Evolutionary conservation across 1,139 yeast genomes (phyloP), one percentile per base, ranked within the genome.

Genomic region (Hyphopichia buzzinii): DNA sequence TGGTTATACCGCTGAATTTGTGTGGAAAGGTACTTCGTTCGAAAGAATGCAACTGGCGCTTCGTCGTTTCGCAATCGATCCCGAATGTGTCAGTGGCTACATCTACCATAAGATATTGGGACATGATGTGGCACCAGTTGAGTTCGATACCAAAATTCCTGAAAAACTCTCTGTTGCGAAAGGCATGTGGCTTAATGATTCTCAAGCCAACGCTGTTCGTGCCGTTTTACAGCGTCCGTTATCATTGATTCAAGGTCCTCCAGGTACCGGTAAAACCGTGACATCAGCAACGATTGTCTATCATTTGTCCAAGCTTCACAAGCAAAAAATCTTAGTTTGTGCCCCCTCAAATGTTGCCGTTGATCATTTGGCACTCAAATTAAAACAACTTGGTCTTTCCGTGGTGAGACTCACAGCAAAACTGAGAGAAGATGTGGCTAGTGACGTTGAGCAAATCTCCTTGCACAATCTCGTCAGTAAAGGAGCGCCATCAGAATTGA

Each of bases 311-410:
- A 76, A 77, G 39, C 54, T 81, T 43, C 77, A 77, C 47, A 54
- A 75, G 39, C 73, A 75, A 30, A 71, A 72, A 40, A 79, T 89
- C 6, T 68, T 90, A 34, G 97, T 89, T 3, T 88, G 96, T 69
- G 97, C 97, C 2, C 96, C 97, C 12, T 88, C 96, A 15, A 90
- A 90, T 60, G 92, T 90, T 37, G 97, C 97, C 0, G 96, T 87
- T 29, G 97, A 90, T 58, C 96, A 90, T 63, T 70, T 90, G 39
- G 89, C 96, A 2, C 75, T 74, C 7, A 84, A 89, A 50, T 67
- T 89, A 39, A 74, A 78, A 38, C 54, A 59, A 8, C 60, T 87
- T 25, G 95, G 95, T 0, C 60, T 90, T 37, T 78, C 78, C 15
- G 95, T 88, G 26, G 85, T 86, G 12, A 72, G 97, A 49, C 51